A percentile compares a stretch with the other conserved stretches of the same genome.
These are phyloP conservation scores for Penicillium sp. DNA, from an alignment of 2,329 filamentous ascomycete species.

Conservation along the genomic window DNA sequence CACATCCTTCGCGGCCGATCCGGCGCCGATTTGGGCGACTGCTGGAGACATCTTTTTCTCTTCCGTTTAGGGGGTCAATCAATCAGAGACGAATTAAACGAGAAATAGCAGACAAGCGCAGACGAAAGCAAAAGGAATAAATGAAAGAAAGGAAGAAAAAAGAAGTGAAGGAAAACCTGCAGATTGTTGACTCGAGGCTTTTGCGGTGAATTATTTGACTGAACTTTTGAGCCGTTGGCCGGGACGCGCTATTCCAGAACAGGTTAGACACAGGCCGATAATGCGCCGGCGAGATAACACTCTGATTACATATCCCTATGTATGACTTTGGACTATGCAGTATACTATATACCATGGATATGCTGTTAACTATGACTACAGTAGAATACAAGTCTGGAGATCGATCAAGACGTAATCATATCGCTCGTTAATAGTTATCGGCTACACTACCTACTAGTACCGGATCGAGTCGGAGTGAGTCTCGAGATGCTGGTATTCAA, in stretches of 20 bases:
- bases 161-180: not conserved
- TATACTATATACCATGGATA: too few species aligned
- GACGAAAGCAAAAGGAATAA: not conserved
- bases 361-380: too few species aligned
- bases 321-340: too few species aligned
- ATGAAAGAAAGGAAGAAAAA: not conserved
- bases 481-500: not conserved
- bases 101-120: not conserved
- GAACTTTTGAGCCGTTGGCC: not conserved
- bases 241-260: not conserved
- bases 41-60: constrained; percentile 54
- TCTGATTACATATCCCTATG: too few species aligned
- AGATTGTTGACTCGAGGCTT: not conserved
- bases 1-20: constrained; percentile 54
- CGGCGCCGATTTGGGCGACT: constrained; percentile 32
- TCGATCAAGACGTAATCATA: too few species aligned
- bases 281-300: not conserved
- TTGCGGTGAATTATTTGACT: not conserved
- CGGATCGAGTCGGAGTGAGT: not conserved
- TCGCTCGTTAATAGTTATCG: too few species aligned
- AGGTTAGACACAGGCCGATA: constrained; percentile 1
- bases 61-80: not conserved
- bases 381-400: too few species aligned
- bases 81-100: not conserved
- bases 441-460: too few species aligned